Evolutionary conservation across 306 rosid genomes (phyloP).

Genomic region (cucumber (Cucumis sativus)): DNA sequence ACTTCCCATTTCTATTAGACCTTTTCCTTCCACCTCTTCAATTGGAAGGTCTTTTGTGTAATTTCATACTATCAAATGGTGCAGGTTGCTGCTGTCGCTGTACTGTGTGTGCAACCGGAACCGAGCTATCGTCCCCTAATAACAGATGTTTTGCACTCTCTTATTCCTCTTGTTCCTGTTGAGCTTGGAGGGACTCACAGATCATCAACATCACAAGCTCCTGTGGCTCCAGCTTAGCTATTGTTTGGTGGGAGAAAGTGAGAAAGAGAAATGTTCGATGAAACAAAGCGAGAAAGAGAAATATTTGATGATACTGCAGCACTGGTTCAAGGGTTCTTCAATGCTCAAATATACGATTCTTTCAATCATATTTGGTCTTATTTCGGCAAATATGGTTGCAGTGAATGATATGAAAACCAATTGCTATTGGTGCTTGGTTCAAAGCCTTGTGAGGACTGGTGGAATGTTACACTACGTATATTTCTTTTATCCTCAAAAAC

Average conservation of each 20-base stretch:
- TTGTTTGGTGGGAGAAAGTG: neutral
- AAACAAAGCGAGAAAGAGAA: neutral
- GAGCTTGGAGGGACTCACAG: constrained; percentile 87
- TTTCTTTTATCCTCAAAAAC: neutral
- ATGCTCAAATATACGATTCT: neutral
- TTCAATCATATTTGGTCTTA: constrained; percentile 7
- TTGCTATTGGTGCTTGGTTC: neutral
- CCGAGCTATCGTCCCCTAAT: constrained; percentile 84
- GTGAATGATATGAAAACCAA: neutral
- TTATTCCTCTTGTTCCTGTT: constrained; percentile 69
- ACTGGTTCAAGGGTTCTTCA: neutral
- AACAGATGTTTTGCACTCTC: constrained; percentile 84
- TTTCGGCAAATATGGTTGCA: constrained; percentile 5
- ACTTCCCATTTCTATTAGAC: neutral
- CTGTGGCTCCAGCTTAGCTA: neutral
- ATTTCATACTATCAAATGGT: neutral
- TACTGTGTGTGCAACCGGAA: constrained; percentile 91
- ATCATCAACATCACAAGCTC: neutral
- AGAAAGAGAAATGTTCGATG: neutral
- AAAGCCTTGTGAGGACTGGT: neutral
- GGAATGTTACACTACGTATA: neutral
- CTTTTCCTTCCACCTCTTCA: too few relatives aligned
- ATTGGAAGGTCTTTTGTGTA: too few relatives aligned
- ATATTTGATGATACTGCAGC: neutral
- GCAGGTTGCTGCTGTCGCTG: constrained; percentile 97